A percentile compares a stretch with the other conserved stretches of the same genome.
Conservation (phyloP, 371 early-diverging fungal genomes). For the Rhizopus delemar region DNA sequence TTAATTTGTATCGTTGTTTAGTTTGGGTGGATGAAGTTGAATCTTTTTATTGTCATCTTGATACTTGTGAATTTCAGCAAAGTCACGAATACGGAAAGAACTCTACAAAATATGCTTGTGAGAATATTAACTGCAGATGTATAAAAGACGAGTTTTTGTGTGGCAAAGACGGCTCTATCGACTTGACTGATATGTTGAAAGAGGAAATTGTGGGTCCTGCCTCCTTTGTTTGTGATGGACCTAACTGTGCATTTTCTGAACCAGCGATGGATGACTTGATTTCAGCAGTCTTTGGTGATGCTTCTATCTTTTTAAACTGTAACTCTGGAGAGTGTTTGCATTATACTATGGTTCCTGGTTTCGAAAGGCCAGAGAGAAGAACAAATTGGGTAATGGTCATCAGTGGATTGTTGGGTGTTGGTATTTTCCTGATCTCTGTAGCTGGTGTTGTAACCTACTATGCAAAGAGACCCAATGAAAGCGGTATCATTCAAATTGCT, state of each 20-base stretch:
- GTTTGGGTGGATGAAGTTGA: constrained; percentile 80
- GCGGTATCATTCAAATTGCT: constrained; percentile 43
- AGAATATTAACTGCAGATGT: constrained; percentile 71
- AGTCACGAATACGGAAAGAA: constrained; percentile 46
- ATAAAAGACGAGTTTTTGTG: constrained; percentile 76
- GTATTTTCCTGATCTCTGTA: constrained; percentile 56
- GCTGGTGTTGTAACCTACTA: constrained; percentile 42
- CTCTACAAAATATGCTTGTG: constrained; percentile 60
- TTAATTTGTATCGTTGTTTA: constrained; percentile 17
- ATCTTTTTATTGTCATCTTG: constrained; percentile 76
- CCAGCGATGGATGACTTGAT: constrained; percentile 77
- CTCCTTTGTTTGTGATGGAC: constrained; percentile 61
- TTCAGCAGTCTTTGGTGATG: constrained; percentile 72
- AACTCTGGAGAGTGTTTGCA: constrained; percentile 84
- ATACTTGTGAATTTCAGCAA: constrained; percentile 58
- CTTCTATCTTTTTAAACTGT: constrained; percentile 72
- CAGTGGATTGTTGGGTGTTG: constrained; percentile 59
- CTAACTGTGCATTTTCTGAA: constrained; percentile 72
- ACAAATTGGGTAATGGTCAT: constrained; percentile 64
- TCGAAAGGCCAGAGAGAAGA: constrained; percentile 55
- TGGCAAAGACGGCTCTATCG: constrained; percentile 75
- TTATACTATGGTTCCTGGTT: constrained; percentile 85
- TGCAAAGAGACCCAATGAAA: constrained; percentile 37
- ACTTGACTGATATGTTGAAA: constrained; percentile 68
- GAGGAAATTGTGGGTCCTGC: constrained; percentile 81